Evolutionary conservation across 768 basidiomycete species (phyloP).

Genomic region (Naematelia aurantialba): DNA sequence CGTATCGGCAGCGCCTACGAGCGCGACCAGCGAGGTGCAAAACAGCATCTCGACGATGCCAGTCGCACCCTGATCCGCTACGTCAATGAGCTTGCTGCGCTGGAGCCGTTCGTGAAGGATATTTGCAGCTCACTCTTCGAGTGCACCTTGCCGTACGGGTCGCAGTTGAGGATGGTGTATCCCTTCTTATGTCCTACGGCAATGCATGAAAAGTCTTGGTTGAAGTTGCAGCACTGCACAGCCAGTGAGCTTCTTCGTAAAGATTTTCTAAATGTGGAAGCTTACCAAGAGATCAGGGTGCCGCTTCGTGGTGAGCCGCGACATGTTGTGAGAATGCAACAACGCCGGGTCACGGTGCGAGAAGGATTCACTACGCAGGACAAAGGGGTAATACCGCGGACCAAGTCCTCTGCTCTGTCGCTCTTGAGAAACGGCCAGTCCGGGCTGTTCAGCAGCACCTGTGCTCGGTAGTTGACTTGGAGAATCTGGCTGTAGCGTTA

Average conservation of each 20-base stretch:
- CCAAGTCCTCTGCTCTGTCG: no score
- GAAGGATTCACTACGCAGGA: background rate
- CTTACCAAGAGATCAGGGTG: slow-evolving; percentile 50
- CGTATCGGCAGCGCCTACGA: slow-evolving; percentile 86
- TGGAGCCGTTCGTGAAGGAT: background rate
- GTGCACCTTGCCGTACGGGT: slow-evolving; percentile 94
- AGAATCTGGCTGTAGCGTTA: no score
- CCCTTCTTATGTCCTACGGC: slow-evolving; percentile 93
- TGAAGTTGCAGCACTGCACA: slow-evolving; percentile 66
- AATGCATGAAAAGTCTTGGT: slow-evolving; percentile 97
- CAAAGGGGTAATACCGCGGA: background rate
- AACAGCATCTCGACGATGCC: slow-evolving; percentile 99
- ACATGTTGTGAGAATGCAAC: slow-evolving; percentile 25
- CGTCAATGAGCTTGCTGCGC: slow-evolving; percentile 41
- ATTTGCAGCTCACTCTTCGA: slow-evolving; percentile 72
- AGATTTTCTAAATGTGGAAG: background rate
- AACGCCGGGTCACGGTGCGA: slow-evolving; percentile 1
- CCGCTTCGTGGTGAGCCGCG: slow-evolving; percentile 33
- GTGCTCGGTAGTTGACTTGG: background rate
- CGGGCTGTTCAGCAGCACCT: background rate
- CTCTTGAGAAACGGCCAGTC: background rate
- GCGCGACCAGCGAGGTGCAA: slow-evolving; percentile 93
- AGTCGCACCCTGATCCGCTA: slow-evolving; percentile 76
- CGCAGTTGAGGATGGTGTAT: slow-evolving; percentile 95
- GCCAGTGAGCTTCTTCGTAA: slow-evolving; percentile 3